Conservation (phyloP, 148 eudicot species). For the Persicaria maculosa region DNA sequence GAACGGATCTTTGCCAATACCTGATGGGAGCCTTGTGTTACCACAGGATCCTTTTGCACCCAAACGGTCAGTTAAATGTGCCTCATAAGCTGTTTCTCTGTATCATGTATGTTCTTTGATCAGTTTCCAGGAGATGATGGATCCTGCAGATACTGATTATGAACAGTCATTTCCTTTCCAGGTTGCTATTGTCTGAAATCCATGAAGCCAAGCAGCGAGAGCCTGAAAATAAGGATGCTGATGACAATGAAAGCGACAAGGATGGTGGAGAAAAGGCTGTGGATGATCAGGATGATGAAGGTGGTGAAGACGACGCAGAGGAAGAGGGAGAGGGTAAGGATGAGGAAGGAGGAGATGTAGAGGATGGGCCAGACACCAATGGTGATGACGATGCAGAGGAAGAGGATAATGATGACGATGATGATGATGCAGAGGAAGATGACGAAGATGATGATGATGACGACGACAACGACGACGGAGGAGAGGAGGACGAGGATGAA, state of each 20-base stretch:
- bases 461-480: not conserved
- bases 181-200: constrained; percentile 12
- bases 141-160: constrained; percentile 5
- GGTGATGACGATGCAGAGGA: constrained; percentile 4
- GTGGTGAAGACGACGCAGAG: not conserved
- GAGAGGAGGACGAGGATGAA: constrained; percentile 11
- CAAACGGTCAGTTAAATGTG: constrained; percentile 1
- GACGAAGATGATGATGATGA: not conserved
- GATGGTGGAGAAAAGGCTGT: not conserved
- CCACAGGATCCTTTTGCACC: constrained; percentile 4
- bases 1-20: constrained; percentile 2
- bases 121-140: not conserved
- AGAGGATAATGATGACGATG: constrained; percentile 9
- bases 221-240: constrained; percentile 8
- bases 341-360: constrained; percentile 8
- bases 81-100: not conserved
- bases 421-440: not conserved
- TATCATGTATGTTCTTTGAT: not conserved
- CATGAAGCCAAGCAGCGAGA: not conserved
- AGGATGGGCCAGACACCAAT: not conserved
- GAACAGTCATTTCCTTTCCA: not conserved
- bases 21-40: constrained; percentile 1
- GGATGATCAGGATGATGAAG: not conserved
- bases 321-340: not conserved
- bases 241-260: not conserved